Percentiles rank a stretch among this genome's conserved stretches.
These are phyloP conservation scores for Bacterosira constricta DNA, from an alignment of 108 stramenopile species.

Conservation along the genomic window DNA sequence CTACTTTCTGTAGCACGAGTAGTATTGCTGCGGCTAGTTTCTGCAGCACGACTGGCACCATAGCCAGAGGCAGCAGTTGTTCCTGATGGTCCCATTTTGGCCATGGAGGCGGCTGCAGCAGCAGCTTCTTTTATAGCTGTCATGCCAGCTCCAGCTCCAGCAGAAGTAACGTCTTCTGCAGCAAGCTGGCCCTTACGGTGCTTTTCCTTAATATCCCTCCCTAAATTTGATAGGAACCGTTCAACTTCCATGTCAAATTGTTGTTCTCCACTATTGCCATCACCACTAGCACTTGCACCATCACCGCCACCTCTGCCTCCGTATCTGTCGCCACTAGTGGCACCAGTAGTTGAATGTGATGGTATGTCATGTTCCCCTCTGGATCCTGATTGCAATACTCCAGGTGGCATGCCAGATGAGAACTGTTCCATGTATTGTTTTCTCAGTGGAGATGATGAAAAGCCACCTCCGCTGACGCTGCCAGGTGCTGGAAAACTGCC, in stretches of 20 bases:
- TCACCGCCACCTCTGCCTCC: too few relatives aligned
- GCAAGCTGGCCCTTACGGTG: neutral
- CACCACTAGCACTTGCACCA: too few relatives aligned
- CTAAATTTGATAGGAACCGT: constrained; percentile 23
- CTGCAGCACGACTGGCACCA: neutral
- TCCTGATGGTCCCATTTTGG: neutral
- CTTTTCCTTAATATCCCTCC: constrained; percentile 24
- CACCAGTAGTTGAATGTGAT: neutral
- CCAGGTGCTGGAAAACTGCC: neutral
- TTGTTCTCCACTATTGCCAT: neutral
- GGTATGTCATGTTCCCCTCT: neutral
- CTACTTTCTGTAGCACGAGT: too few relatives aligned
- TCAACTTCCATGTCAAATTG: constrained; percentile 36
- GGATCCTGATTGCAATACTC: too few relatives aligned
- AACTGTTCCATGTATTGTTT: constrained; percentile 10
- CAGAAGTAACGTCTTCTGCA: too few relatives aligned
- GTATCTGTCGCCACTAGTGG: too few relatives aligned
- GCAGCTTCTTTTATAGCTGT: too few relatives aligned
- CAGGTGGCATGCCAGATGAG: neutral
- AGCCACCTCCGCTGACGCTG: neutral
- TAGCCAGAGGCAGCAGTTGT: neutral
- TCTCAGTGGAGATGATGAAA: too few relatives aligned
- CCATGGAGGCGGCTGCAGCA: too few relatives aligned
- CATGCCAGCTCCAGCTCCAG: too few relatives aligned
- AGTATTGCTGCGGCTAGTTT: too few relatives aligned